These are phyloP conservation scores for Malus sieversii DNA, from an alignment of 306 rosid genomes.

Conservation along the genomic window DNA sequence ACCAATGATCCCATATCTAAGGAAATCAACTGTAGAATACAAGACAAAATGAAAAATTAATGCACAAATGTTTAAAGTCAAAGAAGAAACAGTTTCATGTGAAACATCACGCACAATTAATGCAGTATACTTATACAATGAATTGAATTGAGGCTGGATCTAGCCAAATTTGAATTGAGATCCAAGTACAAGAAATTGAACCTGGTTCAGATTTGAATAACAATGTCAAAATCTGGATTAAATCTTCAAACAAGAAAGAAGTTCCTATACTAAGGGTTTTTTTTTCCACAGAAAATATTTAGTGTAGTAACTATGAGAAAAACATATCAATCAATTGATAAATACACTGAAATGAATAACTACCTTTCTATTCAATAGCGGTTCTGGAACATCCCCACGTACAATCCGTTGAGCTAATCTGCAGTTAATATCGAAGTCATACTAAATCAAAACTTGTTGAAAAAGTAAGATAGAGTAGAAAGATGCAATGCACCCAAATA, in stretches of 20 bases:
- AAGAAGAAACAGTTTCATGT: neutral
- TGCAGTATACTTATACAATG: neutral
- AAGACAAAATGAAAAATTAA: slow-evolving; percentile 8
- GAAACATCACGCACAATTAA: neutral
- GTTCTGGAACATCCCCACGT: slow-evolving; percentile 98
- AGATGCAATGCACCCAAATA: neutral
- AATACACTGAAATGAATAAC: neutral
- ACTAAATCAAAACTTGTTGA: neutral
- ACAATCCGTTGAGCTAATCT: slow-evolving; percentile 97
- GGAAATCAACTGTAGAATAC: slow-evolving; percentile 64
- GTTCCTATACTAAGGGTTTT: neutral
- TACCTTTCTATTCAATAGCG: slow-evolving; percentile 84
- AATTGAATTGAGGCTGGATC: neutral
- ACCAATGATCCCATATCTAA: slow-evolving; percentile 94
- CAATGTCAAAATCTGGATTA: neutral
- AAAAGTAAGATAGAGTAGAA: neutral
- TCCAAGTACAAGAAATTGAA: neutral
- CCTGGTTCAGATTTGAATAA: neutral
- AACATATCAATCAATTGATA: no score
- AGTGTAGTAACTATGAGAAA: no score
- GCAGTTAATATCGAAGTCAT: slow-evolving; percentile 5
- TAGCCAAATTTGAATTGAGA: neutral
- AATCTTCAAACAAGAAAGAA: neutral
- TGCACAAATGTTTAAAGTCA: slow-evolving; percentile 1
- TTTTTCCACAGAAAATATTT: no score